phyloP scores from a whole-genome alignment of 179 eudicot genomes.

The Heliamphora pulchella region DNA sequence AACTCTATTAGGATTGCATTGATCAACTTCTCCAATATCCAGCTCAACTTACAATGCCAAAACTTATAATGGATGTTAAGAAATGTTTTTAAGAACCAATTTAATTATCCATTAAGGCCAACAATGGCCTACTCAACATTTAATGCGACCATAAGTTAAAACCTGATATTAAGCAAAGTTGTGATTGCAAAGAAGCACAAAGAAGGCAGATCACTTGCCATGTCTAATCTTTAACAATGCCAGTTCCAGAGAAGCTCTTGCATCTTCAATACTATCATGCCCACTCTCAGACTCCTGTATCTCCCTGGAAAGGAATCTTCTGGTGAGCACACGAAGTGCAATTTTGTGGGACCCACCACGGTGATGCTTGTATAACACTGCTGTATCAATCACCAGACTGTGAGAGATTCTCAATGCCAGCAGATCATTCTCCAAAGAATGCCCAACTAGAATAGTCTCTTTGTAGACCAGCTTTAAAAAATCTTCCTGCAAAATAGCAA shows the following conservation, averaged over 20 bases:
- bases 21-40: neutral
- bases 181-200: neutral
- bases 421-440: conserved; percentile 83
- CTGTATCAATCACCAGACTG: conserved; percentile 72
- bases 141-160: conserved; percentile 1
- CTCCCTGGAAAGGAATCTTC: conserved; percentile 61
- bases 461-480: conserved; percentile 62
- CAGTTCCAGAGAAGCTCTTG: conserved; percentile 72
- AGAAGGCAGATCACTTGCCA: conserved; percentile 36
- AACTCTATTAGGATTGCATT: neutral
- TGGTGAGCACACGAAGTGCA: conserved; percentile 73
- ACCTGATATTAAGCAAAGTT: neutral
- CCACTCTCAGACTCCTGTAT: conserved; percentile 79
- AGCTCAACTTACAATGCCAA: neutral
- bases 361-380: conserved; percentile 74
- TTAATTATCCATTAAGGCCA: conserved; percentile 7
- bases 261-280: conserved; percentile 91
- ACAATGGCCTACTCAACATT: neutral
- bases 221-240: conserved; percentile 62
- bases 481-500: conserved; percentile 48
- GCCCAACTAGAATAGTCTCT: conserved; percentile 82
- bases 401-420: conserved; percentile 72
- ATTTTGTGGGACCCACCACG: conserved; percentile 70
- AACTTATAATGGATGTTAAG: neutral
- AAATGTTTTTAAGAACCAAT: neutral